Conservation (phyloP, 2,329 filamentous ascomycete genomes). For the Pseudomassariella vexata region DNA sequence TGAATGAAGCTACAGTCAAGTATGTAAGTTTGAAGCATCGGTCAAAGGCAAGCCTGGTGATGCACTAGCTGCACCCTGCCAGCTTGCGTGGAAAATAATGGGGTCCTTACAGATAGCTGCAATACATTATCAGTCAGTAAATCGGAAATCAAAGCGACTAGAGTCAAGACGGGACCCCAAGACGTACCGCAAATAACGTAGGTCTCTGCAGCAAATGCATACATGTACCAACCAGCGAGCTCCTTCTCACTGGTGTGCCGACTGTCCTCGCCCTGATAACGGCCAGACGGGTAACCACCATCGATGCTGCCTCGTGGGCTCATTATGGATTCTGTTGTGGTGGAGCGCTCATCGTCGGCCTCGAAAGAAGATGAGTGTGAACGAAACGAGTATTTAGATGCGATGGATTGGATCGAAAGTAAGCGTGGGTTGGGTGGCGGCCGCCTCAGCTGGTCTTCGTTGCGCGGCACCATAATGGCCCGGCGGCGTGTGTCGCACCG, state of each 20-base stretch:
- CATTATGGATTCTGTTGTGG: constrained; percentile 32
- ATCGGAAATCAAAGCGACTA: neutral
- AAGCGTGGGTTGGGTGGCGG: constrained; percentile 39
- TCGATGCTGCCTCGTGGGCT: constrained; percentile 30
- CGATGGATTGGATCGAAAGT: constrained; percentile 42
- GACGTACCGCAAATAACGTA: constrained; percentile 86
- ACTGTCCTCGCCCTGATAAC: constrained; percentile 79
- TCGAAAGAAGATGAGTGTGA: constrained; percentile 61
- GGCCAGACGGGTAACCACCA: constrained; percentile 31
- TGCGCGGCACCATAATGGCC: constrained; percentile 29
- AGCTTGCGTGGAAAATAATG: neutral
- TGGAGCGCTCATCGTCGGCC: constrained; percentile 64
- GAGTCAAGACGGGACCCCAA: constrained; percentile 1
- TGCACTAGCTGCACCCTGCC: no score
- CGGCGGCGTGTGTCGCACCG: neutral
- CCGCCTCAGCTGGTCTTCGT: constrained; percentile 22
- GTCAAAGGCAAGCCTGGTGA: neutral
- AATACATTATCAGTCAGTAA: constrained; percentile 1
- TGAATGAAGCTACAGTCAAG: constrained; percentile 69
- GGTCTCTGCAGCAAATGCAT: constrained; percentile 93
- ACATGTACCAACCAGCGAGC: constrained; percentile 90
- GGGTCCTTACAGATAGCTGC: constrained; percentile 12
- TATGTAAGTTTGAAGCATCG: constrained; percentile 7
- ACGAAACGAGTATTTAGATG: constrained; percentile 49
- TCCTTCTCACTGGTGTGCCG: constrained; percentile 84